Conservation (phyloP, 1,139 yeast genomes). For the Yueomyces sp. region DNA sequence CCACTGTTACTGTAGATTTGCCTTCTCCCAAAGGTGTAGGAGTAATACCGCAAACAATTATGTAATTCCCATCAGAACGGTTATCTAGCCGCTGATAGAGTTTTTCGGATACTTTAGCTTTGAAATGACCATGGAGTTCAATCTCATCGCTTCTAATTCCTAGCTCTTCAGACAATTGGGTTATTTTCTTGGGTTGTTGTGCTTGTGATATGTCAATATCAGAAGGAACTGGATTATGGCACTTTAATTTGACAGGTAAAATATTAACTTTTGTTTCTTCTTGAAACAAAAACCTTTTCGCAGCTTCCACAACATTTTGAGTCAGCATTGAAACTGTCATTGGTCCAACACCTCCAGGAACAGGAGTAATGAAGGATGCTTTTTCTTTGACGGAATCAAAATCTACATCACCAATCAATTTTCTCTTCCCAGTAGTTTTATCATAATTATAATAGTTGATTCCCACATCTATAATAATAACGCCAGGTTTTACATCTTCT, state of each 20-base stretch:
- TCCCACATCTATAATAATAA: conserved; percentile 68
- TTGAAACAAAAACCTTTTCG: conserved; percentile 32
- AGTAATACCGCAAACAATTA: conserved; percentile 69
- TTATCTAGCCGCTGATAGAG: conserved; percentile 47
- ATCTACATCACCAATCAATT: conserved; percentile 70
- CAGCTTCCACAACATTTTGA: conserved; percentile 53
- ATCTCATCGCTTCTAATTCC: conserved; percentile 51
- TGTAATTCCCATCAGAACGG: conserved; percentile 53
- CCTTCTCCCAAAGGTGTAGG: conserved; percentile 82
- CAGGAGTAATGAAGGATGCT: conserved; percentile 62
- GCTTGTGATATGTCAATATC: conserved; percentile 66
- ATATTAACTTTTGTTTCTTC: conserved; percentile 39
- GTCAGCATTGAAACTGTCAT: conserved; percentile 82
- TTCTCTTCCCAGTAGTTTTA: conserved; percentile 49
- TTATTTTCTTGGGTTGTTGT: conserved; percentile 57
- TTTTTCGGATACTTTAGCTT: conserved; percentile 59
- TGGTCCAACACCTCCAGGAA: conserved; percentile 86
- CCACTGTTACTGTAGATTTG: conserved; percentile 70
- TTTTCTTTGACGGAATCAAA: conserved; percentile 41
- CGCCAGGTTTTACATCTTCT: conserved; percentile 59
- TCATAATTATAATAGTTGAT: conserved; percentile 61
- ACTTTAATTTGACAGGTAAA: conserved; percentile 39
- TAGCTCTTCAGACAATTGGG: conserved; percentile 49
- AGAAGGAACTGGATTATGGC: conserved; percentile 54
- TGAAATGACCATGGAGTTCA: conserved; percentile 61